These are phyloP conservation scores for Lizonia empirigonia DNA, from an alignment of 2,329 filamentous ascomycete genomes.

Conservation along the genomic window DNA sequence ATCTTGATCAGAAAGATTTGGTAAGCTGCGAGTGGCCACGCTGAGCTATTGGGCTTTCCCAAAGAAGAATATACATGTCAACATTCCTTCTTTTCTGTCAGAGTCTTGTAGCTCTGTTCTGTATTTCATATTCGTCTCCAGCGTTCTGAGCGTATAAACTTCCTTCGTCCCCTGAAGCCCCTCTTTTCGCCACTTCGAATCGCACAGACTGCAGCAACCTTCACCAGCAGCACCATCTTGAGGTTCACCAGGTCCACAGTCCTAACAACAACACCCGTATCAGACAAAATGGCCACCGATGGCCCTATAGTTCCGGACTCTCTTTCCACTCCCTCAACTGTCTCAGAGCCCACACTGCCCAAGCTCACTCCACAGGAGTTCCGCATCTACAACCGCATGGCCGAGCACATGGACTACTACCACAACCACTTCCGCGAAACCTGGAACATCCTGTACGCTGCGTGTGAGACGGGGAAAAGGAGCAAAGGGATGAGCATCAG, in stretches of 20 bases:
- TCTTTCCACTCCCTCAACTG: not conserved
- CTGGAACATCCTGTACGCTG: conserved; percentile 73
- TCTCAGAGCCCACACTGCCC: conserved; percentile 51
- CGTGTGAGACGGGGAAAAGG: conserved; percentile 65
- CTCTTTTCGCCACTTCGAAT: not conserved
- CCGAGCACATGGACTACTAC: conserved; percentile 76
- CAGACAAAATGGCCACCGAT: conserved; percentile 4
- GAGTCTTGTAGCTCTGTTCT: not conserved
- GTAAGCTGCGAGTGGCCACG: conserved; percentile 25
- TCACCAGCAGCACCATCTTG: not conserved
- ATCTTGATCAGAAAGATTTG: conserved; percentile 26
- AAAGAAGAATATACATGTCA: conserved; percentile 15
- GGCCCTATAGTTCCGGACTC: not conserved
- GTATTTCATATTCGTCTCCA: not conserved
- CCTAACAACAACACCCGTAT: not conserved
- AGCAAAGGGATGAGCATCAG: conserved; percentile 68
- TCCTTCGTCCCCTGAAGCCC: not conserved
- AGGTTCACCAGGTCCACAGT: not conserved
- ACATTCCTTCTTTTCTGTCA: not conserved
- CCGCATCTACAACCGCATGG: conserved; percentile 71
- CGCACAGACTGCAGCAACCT: not conserved
- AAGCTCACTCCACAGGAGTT: conserved; percentile 72
- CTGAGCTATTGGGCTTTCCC: conserved; percentile 4
- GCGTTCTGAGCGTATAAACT: not conserved
- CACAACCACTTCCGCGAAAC: conserved; percentile 49